Conservation (phyloP, 148 eudicot species). For the Rhododendron molle region DNA sequence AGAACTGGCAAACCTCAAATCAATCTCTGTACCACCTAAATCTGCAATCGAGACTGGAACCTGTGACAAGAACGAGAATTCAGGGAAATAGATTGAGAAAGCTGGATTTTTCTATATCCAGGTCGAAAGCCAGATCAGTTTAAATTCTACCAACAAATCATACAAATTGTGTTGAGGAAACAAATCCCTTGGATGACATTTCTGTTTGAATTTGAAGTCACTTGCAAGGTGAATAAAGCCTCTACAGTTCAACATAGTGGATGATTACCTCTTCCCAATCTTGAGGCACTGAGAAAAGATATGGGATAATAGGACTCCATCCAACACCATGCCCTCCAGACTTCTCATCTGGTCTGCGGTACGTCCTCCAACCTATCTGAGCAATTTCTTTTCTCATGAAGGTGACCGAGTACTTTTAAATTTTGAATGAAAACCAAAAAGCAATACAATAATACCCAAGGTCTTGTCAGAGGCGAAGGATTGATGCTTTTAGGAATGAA, state of each 20-base stretch:
- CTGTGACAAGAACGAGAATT: conserved; percentile 24
- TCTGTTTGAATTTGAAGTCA: not conserved
- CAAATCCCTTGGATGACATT: not conserved
- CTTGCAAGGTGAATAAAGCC: not conserved
- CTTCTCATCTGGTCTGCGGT: conserved; percentile 89
- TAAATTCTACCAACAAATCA: too few relatives aligned
- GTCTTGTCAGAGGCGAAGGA: not conserved
- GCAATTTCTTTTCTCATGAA: conserved; percentile 32
- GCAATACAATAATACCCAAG: not conserved
- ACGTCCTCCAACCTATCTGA: conserved; percentile 99
- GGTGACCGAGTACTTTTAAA: conserved; percentile 23
- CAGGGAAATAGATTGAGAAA: not conserved
- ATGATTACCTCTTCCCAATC: conserved; percentile 80
- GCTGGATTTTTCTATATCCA: not conserved
- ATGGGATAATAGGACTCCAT: conserved; percentile 99
- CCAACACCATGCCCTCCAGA: conserved; percentile 99
- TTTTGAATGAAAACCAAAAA: not conserved
- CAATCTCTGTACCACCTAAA: conserved; percentile 93
- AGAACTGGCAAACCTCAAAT: conserved; percentile 74
- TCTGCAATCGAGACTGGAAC: conserved; percentile 98
- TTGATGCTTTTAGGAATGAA: not conserved
- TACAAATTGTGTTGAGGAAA: not conserved
- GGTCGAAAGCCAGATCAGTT: not conserved
- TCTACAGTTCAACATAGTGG: not conserved
- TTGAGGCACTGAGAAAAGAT: conserved; percentile 65